Base-by-base conservation (phyloP, 805 yeast genomes). In the Myxozyma mucilagina region DNA sequence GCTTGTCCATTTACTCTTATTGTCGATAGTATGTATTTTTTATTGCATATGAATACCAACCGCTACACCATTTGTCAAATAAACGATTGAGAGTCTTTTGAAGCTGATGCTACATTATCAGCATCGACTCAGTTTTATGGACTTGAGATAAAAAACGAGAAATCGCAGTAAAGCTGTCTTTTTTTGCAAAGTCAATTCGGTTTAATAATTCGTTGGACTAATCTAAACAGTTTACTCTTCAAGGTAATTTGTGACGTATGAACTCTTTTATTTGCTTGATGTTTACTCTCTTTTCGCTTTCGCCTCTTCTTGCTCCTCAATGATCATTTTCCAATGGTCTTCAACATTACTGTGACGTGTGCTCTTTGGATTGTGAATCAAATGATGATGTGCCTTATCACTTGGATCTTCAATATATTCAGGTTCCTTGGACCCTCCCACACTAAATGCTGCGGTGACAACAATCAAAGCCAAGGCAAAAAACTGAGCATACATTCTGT, bases 401-500 rank as follows among this genome's bases (percentile, higher is more conserved):
- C 43, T 56, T n/a, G 63, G 60, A 42, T 60, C 63, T 5, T 29
- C 35, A 29, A 60, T 47, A 16, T 60, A 60, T 14, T 36, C 54
- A 4, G 57, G 57, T 32, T 56, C 79, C 47, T 75, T 75, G 59
- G 77, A 84, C 32, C 20, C 20, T 18, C 55, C 51, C n/a, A 61
- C 35, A n/a, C 56, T 41, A 10, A 18, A 29, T 3, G 43, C 48
- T n/a, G 90, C 80, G 0, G 94, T 83, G 24, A 85, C 90, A 56
- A 89, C 75, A 66, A 89, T 76, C 64, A 90, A 76, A 11, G 82
- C 81, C 54, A 90, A 90, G 1, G 96, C 87, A 56, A 88, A 75
- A 66, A 87, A 88, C 74, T 90, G 96, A 7, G 96, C 96, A 72
- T 89, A 89, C 89, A 89, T 89, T 82, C 96, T 60, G 35, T 41